A percentile compares a stretch with the other conserved stretches of the same genome.
Evolutionary conservation across 345 rosid species (phyloP).

Genomic region (Mallotus nudiflorus): DNA sequence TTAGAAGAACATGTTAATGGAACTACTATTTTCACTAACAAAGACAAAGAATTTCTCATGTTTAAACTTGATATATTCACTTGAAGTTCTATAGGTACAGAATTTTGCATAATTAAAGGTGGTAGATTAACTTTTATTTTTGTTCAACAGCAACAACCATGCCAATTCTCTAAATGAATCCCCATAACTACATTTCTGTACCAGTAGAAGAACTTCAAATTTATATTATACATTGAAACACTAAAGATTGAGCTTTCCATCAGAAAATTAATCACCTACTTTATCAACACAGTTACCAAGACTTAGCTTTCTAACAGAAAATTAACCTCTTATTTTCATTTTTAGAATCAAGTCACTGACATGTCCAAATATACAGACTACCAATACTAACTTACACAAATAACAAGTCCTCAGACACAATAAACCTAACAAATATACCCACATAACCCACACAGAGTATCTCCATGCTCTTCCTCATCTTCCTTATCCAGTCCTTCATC

Average conservation of each 20-base stretch:
- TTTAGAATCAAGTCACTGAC: conserved; percentile 7
- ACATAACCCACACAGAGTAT: conserved; percentile 29
- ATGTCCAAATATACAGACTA: conserved; percentile 18
- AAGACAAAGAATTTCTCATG: not conserved
- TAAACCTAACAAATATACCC: conserved; percentile 22
- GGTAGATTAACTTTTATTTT: too few species aligned
- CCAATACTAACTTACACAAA: conserved; percentile 13
- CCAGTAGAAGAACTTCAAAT: not conserved
- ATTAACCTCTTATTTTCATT: conserved; percentile 13
- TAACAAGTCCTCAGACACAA: not conserved
- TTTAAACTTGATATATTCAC: not conserved
- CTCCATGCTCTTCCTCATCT: conserved; percentile 33
- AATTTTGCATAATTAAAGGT: too few species aligned
- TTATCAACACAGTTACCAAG: not conserved
- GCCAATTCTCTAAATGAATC: too few species aligned
- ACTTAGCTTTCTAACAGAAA: not conserved
- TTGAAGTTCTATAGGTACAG: too few species aligned
- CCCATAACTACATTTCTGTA: not conserved
- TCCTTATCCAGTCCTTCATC: conserved; percentile 28
- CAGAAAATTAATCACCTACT: not conserved
- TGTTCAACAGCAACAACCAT: too few species aligned
- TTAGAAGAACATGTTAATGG: not conserved
- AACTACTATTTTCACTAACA: not conserved
- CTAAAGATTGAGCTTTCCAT: not conserved
- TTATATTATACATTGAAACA: too few species aligned